Evolutionary conservation across 2,329 filamentous ascomycete genomes (phyloP), one percentile per base, ranked within the genome.

Genomic region (Pyrenophora tritici-repentis): DNA sequence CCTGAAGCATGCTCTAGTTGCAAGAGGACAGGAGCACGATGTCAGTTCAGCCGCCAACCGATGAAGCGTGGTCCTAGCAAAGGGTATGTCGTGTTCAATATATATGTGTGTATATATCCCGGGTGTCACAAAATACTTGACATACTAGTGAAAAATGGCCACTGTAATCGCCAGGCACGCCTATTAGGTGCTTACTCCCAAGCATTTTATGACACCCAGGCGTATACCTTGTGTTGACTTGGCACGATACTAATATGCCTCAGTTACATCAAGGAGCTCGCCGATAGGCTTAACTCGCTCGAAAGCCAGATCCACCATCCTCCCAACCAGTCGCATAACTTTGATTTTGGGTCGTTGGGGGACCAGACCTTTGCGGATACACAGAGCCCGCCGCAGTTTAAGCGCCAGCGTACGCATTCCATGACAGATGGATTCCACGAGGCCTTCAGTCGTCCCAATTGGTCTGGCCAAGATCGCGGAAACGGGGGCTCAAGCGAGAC

Each of bases 21-120:
- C 45, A 75, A 74, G 54, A 61, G 71, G 37, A 74, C 73, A 1
- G 71, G 71, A 2, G 70, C 71, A 14, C 63, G 68, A n/a, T 75
- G 73, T 40, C 73, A 73, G 42, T 75, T 75, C 46, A 75, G 72
- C 42, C 63, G 73, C 44, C 72, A 75, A 47, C 72, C 72, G 2
- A 73, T 74, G 71, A 75, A 75, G 57, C 70, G 73, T 32, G 73
- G 73, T 3, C 73, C 73, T 9, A 74, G 72, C 57, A 75, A 75
- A 73, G 73, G 73, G 70, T 73, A 62, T 26, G 53, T 39, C 6
- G 16, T 14, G 1, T 14, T 20, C 39, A n/a, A n/a, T n/a, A n/a
- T n/a, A n/a, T n/a, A n/a, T n/a, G n/a, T n/a, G n/a, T n/a, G n/a
- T n/a, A n/a, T n/a, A n/a, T n/a, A n/a, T n/a, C n/a, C n/a, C n/a